Evolutionary conservation across 257 asterid species (phyloP), one percentile per base, ranked within the genome.

Genomic region (Nyctanthes arbortristis): DNA sequence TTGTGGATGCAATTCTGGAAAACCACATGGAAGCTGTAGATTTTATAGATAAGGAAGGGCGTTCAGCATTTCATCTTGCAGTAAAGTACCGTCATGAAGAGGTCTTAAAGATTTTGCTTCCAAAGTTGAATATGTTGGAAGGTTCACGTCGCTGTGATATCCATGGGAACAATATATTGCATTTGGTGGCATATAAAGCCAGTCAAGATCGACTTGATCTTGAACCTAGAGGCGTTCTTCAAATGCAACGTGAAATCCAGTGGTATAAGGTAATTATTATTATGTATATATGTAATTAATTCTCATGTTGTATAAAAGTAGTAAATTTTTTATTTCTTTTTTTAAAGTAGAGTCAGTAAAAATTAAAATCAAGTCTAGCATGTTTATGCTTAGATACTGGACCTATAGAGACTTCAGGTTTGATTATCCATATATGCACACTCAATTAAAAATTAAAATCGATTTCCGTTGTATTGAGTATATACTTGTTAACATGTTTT

Each of bases 191-290:
- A 34, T 36, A 34, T 22, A 22, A 24, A 32, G 63, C 75, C 18
- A 47, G 47, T 22, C 68, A 39, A 56, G 72, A 68, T 31, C 65
- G 47, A 3, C 71, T 68, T 1, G 71, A 69, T 43, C 22, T 64
- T 11, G 34, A 39, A 52, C 9, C 71, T 5, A 67, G 76, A 7
- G 72, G 76, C 1, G 72, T 66, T 32, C 72, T 75, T 33, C 33
- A 32, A 25, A 69, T 75, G 79, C 79, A 75, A 29, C 71, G 71
- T 5, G 79, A 75, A 32, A 71, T 75, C 4, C 75, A 61, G 24
- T 75, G 80, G 80, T 75, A 32, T 20, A 61, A 61, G 77, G 77
- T 72, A 55, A 55, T 24, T 12, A 35, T 33, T 33, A 33, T 33
- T 3, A 33, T 33, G 37, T 33, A 33, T 33, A 33, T 3, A 33